Evolutionary conservation across 192 early-diverging fungal species (phyloP).

Genomic region (Backusella liffmaniae): DNA sequence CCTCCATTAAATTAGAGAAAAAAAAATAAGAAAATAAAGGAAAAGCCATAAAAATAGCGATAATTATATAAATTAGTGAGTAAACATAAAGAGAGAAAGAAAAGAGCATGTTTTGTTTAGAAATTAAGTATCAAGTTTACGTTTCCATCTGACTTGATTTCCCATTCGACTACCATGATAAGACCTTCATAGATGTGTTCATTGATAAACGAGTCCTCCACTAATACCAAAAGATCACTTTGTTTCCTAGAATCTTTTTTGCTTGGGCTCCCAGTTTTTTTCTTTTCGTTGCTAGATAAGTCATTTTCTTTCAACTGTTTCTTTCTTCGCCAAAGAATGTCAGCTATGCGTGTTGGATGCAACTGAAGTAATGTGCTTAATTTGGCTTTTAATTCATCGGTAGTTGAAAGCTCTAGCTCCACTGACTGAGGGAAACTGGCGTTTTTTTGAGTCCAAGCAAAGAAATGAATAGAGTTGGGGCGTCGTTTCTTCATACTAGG

Average conservation of each 20-base stretch:
- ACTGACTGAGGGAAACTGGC: neutral
- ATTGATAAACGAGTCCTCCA: constrained; percentile 24
- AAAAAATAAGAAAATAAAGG: neutral
- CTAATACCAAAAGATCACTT: constrained; percentile 13
- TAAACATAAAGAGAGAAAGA: neutral
- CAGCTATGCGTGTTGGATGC: constrained; percentile 4
- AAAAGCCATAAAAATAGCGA: neutral
- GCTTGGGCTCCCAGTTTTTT: neutral
- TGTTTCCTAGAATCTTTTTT: neutral
- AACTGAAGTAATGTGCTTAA: constrained; percentile 14
- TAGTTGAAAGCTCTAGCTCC: constrained; percentile 5
- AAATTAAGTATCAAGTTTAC: constrained; percentile 23
- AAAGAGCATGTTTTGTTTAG: constrained; percentile 6
- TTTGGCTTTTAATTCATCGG: constrained; percentile 12
- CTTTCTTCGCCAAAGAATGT: constrained; percentile 20
- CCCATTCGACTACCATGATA: constrained; percentile 23
- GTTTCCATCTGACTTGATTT: constrained; percentile 20
- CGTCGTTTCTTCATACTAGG: neutral
- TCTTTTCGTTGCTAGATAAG: neutral
- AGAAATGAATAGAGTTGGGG: neutral
- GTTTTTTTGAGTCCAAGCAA: constrained; percentile 7
- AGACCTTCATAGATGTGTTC: constrained; percentile 17
- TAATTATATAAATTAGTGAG: neutral
- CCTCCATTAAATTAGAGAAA: neutral
- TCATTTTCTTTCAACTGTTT: neutral